phyloP scores from a whole-genome alignment of 129 eudicot genomes.

The Glebionis coronaria region DNA sequence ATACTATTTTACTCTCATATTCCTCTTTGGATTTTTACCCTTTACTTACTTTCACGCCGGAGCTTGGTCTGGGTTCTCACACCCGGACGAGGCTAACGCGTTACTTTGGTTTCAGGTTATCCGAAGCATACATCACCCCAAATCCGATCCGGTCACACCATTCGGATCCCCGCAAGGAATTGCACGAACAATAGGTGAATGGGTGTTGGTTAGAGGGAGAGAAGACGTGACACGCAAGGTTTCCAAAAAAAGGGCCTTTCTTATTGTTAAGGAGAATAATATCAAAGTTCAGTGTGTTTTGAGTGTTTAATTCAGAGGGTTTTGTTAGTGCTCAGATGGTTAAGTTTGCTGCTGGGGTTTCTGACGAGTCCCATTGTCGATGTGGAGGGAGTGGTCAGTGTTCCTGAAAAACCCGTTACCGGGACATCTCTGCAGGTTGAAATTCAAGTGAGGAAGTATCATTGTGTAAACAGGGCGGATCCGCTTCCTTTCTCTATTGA shows the following conservation, averaged over 20 bases:
- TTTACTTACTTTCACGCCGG: too few species aligned
- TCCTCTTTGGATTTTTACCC: too few species aligned
- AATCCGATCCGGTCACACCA: too few species aligned
- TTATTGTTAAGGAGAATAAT: conserved; percentile 61
- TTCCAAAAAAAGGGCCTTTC: conserved; percentile 75
- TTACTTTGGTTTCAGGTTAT: too few species aligned
- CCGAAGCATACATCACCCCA: conserved; percentile 43
- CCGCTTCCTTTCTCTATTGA: conserved; percentile 74
- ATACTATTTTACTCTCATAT: too few species aligned
- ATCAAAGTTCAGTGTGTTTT: conserved; percentile 72
- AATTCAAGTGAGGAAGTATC: conserved; percentile 62
- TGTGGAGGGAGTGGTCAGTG: conserved; percentile 57
- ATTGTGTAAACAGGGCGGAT: conserved; percentile 59
- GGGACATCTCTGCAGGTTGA: conserved; percentile 96
- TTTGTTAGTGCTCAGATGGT: conserved; percentile 70
- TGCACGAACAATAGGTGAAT: conserved; percentile 40
- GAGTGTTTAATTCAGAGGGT: conserved; percentile 56
- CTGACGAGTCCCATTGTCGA: conserved; percentile 63
- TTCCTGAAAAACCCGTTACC: conserved; percentile 51
- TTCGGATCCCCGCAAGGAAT: too few species aligned
- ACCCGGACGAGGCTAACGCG: too few species aligned
- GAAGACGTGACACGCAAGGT: conserved; percentile 75
- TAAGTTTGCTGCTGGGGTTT: conserved; percentile 50
- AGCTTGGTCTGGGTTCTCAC: too few species aligned
- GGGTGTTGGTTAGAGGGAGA: conserved; percentile 60